Evolutionary conservation across 2,329 filamentous ascomycete species (phyloP), one percentile per base, ranked within the genome.

Genomic region (Cylindrodendrum hubeiense): DNA sequence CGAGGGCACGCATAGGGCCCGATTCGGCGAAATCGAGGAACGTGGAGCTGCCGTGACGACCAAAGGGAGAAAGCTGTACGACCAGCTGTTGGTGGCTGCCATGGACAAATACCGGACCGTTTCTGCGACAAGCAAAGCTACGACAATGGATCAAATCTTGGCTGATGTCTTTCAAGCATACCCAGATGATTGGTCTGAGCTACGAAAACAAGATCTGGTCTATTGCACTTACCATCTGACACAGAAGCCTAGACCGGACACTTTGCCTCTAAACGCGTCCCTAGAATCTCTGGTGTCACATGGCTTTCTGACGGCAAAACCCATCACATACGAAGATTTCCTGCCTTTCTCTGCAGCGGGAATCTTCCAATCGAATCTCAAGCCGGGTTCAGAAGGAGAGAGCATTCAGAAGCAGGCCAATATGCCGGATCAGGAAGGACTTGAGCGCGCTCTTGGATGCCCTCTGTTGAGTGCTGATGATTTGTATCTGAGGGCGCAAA

Each of bases 241-340:
- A 6, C 43, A 61, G 2, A 50, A 61, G 15, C 2, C n/a, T 10
- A 33, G 4, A 10, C 30, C 4, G 17, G n/a, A 26, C 12, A 1
- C 3, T 13, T 17, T 57, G 17, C 12, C 49, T 3, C 12, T 12
- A 19, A 22, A 44, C 6, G 13, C 22, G 1, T 21, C 63, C 2
- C 21, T 83, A 1, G 72, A 79, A 2, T 49, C 72, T 1, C 74
- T 85, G 1, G 54, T 85, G 2, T 58, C 69, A 2, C 53, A 74
- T 0, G 77, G 78, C 0, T 26, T 78, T 3, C 39, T 87, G 0
- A 69, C 77, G 41, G 78, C 76, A 5, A 70, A 79, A 3, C 83
- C 85, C 2, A 79, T 87, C 19, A 85, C 81, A 0, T 87, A 87
- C 60, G 85, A 87, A 62, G 85, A 87, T 58, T 87, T 87, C 51